Conservation (phyloP, 305 asterid genomes). For the Fraxinus angustifolia region DNA sequence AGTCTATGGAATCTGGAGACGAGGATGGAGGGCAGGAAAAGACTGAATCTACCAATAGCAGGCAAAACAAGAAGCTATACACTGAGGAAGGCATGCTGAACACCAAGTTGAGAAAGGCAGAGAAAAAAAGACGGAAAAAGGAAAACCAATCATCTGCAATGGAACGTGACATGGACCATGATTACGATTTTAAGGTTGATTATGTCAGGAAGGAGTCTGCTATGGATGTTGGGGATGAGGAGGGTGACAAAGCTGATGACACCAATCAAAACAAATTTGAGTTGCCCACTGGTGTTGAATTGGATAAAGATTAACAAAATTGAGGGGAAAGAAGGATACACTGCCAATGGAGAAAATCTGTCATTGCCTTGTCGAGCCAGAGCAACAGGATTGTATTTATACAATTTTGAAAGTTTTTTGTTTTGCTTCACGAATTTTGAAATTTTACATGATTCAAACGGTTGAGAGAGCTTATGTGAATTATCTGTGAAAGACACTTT, state of each 20-base stretch:
- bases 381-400: neutral
- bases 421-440: neutral
- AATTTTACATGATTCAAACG: neutral
- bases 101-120: constrained; percentile 63
- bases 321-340: neutral
- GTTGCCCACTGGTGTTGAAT: constrained; percentile 58
- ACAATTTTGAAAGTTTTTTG: neutral
- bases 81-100: constrained; percentile 77
- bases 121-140: constrained; percentile 58
- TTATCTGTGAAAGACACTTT: neutral
- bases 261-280: constrained; percentile 43
- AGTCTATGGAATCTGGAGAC: constrained; percentile 54
- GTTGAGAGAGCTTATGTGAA: neutral
- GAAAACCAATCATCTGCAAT: constrained; percentile 35
- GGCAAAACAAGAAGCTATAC: constrained; percentile 79
- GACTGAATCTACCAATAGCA: constrained; percentile 41
- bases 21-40: constrained; percentile 35
- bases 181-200: constrained; percentile 77
- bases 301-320: constrained; percentile 41
- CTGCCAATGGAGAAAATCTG: neutral
- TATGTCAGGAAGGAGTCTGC: constrained; percentile 36
- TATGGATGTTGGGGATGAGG: constrained; percentile 46
- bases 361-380: neutral
- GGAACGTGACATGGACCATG: constrained; percentile 54
- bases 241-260: constrained; percentile 13